phyloP scores from a whole-genome alignment of 2,329 filamentous ascomycete species.

The Claviceps maximensis region DNA sequence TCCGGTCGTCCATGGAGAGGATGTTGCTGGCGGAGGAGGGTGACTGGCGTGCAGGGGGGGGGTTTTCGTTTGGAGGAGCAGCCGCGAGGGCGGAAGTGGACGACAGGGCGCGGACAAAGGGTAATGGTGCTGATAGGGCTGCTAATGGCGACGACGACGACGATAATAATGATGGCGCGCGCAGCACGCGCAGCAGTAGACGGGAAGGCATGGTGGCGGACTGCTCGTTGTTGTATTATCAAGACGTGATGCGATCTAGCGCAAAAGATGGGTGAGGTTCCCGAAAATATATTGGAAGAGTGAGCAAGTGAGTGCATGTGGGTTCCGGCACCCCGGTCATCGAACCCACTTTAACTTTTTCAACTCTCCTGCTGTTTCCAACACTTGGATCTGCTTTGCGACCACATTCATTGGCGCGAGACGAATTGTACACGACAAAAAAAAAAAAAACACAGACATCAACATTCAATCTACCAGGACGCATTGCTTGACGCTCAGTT shows the following conservation, averaged over 20 bases:
- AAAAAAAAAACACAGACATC: too few relatives aligned
- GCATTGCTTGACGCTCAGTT: background rate
- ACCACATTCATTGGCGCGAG: background rate
- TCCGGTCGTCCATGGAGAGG: slow-evolving; percentile 12
- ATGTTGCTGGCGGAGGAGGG: slow-evolving; percentile 13
- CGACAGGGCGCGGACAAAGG: slow-evolving; percentile 17
- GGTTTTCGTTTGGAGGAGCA: slow-evolving; percentile 14
- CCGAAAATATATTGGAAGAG: too few relatives aligned
- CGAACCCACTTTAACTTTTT: background rate
- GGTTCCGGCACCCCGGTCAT: background rate
- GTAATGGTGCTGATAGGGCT: background rate
- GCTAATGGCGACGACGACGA: slow-evolving; percentile 4
- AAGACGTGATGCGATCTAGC: background rate
- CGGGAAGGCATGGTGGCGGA: slow-evolving; percentile 27
- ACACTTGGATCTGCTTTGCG: too few relatives aligned
- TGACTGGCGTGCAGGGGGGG: slow-evolving; percentile 5
- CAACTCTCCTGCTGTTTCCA: too few relatives aligned
- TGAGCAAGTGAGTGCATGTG: too few relatives aligned
- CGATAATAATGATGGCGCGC: slow-evolving; percentile 6
- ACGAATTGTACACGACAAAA: too few relatives aligned
- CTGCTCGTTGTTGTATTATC: background rate
- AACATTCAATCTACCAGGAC: too few relatives aligned
- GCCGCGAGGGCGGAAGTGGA: slow-evolving; percentile 14
- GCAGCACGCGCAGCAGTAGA: slow-evolving; percentile 17
- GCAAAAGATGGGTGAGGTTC: too few relatives aligned